Conservation (phyloP, 163 green algal species). For the Volvox carteri region DNA sequence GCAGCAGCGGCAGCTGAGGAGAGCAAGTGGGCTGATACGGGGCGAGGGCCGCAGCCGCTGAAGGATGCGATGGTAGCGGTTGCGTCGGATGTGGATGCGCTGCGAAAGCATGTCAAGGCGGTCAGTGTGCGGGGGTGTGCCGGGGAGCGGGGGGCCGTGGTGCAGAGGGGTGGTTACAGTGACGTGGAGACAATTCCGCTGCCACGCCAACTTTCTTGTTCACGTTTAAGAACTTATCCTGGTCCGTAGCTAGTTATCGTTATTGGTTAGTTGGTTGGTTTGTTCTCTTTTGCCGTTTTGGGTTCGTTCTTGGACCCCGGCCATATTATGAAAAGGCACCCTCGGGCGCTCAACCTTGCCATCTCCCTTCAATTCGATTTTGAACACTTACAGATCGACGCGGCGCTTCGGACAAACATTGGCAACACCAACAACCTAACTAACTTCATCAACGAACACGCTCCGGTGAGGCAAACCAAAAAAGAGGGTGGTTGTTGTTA, state of each 20-base stretch:
- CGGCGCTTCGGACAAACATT: conserved; percentile 41
- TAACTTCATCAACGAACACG: conserved; percentile 26
- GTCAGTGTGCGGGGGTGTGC: not conserved
- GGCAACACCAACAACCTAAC: conserved; percentile 50
- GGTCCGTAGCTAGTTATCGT: not conserved
- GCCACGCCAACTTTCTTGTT: no score
- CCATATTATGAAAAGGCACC: no score
- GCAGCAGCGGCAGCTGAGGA: not conserved
- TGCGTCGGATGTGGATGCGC: conserved; percentile 21
- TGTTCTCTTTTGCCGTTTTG: no score
- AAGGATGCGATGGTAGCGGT: conserved; percentile 33
- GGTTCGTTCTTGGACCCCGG: no score
- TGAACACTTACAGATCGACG: conserved; percentile 54
- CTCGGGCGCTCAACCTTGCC: no score
- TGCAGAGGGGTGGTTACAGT: not conserved
- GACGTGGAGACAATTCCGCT: no score
- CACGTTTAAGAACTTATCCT: no score
- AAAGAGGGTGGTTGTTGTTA: no score
- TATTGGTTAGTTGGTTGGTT: no score
- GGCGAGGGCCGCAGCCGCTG: conserved; percentile 19
- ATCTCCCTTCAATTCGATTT: no score
- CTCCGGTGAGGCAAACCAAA: conserved; percentile 19
- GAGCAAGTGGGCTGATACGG: conserved; percentile 39
- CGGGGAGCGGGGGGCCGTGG: not conserved
- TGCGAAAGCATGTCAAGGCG: conserved; percentile 53